Evolutionary conservation across 2,329 filamentous ascomycete genomes (phyloP).

Genomic region (Geosmithia morbida): DNA sequence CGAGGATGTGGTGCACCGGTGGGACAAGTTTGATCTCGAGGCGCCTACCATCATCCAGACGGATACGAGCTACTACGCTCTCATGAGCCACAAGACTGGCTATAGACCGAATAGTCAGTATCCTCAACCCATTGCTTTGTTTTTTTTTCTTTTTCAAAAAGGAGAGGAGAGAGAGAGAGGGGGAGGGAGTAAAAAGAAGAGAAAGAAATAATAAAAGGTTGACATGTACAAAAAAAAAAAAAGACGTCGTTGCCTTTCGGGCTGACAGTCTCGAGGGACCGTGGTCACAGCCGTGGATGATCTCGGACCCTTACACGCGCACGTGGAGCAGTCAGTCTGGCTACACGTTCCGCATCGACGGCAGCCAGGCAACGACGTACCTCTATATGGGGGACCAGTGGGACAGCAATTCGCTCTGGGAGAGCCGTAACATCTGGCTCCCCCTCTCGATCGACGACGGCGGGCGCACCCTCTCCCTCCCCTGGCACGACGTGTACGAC

Average conservation of each 20-base stretch:
- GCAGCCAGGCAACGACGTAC: slow-evolving; percentile 31
- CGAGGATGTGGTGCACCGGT: slow-evolving; percentile 36
- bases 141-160: not conserved
- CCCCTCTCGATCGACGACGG: slow-evolving; percentile 35
- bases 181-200: not conserved
- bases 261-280: slow-evolving; percentile 31
- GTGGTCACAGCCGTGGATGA: slow-evolving; percentile 36
- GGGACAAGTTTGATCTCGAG: slow-evolving; percentile 44
- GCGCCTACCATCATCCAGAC: slow-evolving; percentile 47
- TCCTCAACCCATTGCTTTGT: not conserved
- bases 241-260: slow-evolving; percentile 36
- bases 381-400: slow-evolving; percentile 34
- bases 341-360: slow-evolving; percentile 30
- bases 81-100: slow-evolving; percentile 50
- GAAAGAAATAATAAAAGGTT: no score
- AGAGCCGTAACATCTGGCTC: slow-evolving; percentile 40
- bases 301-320: slow-evolving; percentile 31
- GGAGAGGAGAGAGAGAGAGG: not conserved
- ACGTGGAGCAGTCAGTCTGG: slow-evolving; percentile 38
- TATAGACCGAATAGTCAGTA: slow-evolving; percentile 38
- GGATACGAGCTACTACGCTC: slow-evolving; percentile 41
- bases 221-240: not conserved
- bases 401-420: slow-evolving; percentile 37
- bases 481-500: slow-evolving; percentile 40
- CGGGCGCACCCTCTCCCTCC: slow-evolving; percentile 28